Evolutionary conservation across 2,329 filamentous ascomycete species (phyloP), one percentile per base, ranked within the genome.

Genomic region (Teratosphaeriaceae sp.): DNA sequence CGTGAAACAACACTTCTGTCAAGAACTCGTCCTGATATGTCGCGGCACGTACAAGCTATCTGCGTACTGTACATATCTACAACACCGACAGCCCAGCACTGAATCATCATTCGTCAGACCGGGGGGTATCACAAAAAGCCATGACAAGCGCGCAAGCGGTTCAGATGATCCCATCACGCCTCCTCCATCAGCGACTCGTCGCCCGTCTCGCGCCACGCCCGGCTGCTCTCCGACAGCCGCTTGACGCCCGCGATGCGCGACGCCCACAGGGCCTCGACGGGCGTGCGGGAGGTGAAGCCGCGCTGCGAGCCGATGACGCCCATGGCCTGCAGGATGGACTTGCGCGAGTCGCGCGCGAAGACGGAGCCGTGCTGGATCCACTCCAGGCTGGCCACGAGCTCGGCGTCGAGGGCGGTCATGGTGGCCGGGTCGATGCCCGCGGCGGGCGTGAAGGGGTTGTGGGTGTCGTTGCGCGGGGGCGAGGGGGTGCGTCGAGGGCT

Each of bases 301-400:
- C 92, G 79, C 67, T 98, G 92, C 5, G 86, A 94, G 59, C 86
- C 92, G 55, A 98, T 96, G 48, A 97, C 89, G 5, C 92, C 90
- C 53, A 98, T 97, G 13, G 89, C 88, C 65, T 98, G 92, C 19
- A 98, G 74, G 2, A 98, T 89, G 3, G 90, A 88, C 70, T 98
- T 98, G 57, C 92, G 82, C 45, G 86, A 92, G 63, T 98, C 92
- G 27, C 92, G 81, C 7, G 85, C 84, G 62, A 98, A 98, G 2
- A 97, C 87, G 2, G 89, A 89, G 1, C 92, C 92, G 59, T 98
- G 92, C 61, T 85, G 88, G 65, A 98, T 97, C 92, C 92, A 98
- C 66, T 98, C 92, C 13, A 98, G 71, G 39, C 85, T 87, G 24
- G 85, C 79, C 62, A 95, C 88, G 24, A 98, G 77, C 64, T 98